Evolutionary conservation across 2,329 filamentous ascomycete genomes (phyloP).

Genomic region (Coleophoma eucalyptorum): DNA sequence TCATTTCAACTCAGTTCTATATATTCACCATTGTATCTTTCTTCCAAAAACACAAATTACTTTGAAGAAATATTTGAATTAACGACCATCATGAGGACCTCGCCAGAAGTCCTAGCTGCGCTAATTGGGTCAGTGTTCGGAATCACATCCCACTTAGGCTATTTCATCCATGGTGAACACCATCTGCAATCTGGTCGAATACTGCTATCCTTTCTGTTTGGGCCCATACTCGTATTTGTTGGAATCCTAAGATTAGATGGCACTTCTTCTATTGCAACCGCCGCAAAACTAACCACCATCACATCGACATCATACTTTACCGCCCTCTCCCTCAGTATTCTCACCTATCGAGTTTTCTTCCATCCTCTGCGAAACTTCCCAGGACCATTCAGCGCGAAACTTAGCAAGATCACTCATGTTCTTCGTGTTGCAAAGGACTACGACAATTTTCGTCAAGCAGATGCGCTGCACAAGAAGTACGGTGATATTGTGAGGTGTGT

Average conservation of each 20-base stretch:
- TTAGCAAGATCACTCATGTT: slow-evolving; percentile 17
- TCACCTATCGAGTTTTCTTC: slow-evolving; percentile 50
- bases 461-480: slow-evolving; percentile 14
- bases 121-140: neutral
- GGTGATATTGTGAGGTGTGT: slow-evolving; percentile 18
- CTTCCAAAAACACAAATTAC: too few species aligned
- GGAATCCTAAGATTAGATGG: neutral
- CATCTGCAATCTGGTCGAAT: neutral
- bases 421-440: slow-evolving; percentile 1
- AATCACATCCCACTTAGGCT: neutral
- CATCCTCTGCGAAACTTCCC: slow-evolving; percentile 24
- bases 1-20: too few species aligned
- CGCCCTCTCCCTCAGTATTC: slow-evolving; percentile 31
- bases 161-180: neutral
- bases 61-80: too few species aligned
- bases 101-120: too few species aligned
- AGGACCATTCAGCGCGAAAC: slow-evolving; percentile 16
- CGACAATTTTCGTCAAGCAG: slow-evolving; percentile 10
- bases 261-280: neutral
- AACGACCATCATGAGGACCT: too few species aligned
- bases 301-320: neutral
- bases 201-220: neutral
- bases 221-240: neutral
- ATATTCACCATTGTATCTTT: too few species aligned
- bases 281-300: neutral